Conservation (phyloP, 495 filamentous ascomycete species). For the Staphylotrichum longicolle region DNA sequence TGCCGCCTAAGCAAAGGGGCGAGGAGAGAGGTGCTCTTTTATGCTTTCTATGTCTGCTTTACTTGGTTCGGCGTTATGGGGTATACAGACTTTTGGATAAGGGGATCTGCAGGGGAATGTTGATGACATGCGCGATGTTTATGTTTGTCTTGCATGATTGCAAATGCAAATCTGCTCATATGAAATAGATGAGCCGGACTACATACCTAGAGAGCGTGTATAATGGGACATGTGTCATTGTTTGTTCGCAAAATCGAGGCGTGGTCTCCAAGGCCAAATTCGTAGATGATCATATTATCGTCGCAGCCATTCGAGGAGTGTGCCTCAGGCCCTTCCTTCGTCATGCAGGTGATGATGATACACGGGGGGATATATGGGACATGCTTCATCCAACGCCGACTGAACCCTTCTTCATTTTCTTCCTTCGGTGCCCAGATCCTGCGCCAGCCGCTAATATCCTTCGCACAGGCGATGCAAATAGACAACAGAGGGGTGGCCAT, state of each 20-base stretch:
- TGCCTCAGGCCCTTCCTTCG: neutral
- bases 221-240: too few relatives aligned
- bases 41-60: conserved; percentile 2
- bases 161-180: too few relatives aligned
- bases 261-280: neutral
- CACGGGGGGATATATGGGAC: conserved; percentile 7
- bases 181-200: too few relatives aligned
- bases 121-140: neutral
- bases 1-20: conserved; percentile 22
- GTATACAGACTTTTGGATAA: neutral
- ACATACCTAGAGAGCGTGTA: too few relatives aligned
- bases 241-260: too few relatives aligned
- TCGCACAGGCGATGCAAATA: conserved; percentile 16
- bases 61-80: conserved; percentile 13
- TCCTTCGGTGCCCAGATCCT: conserved; percentile 7
- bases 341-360: conserved; percentile 14
- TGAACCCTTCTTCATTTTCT: neutral
- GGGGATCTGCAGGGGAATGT: neutral
- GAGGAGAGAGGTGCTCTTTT: neutral
- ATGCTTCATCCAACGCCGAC: conserved; percentile 16
- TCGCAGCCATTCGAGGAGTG: neutral
- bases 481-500: conserved; percentile 3
- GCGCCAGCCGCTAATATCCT: conserved; percentile 10
- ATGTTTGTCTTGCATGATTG: neutral
- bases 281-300: conserved; percentile 22